Evolutionary conservation across 805 yeast genomes (phyloP), one percentile per base, ranked within the genome.

Genomic region (Schizosaccharomyces octosporus): DNA sequence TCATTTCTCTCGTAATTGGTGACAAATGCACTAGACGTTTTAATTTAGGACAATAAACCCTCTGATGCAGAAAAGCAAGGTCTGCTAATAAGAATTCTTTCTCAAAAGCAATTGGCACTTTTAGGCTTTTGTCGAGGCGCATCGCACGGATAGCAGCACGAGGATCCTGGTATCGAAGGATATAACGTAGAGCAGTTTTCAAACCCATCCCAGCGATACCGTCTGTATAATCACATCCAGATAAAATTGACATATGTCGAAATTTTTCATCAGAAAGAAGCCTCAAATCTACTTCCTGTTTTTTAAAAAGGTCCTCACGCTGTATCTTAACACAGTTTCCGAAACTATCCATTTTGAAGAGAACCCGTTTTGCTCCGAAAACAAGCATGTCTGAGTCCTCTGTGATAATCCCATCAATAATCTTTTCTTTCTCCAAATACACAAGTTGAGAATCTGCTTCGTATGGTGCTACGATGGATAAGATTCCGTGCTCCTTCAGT

Each of bases 371-470:
- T 61, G 95, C 86, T 0, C 99, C 99, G 74, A 90, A 93, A 0
- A 93, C 77, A 27, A 93, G 73, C 65, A 93, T 75, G 72, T 93
- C 99, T 0, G 97, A 88, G 69, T 93, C 99, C 68, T 93, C 99
- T 54, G 95, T 83, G 7, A 93, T 76, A 4, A 93, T 85, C 0
- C 90, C 97, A 64, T 87, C 84, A 5, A 87, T 90, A 0, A 81
- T 61, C 0, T 90, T 90, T 0, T 72, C 65, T 63, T 80, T 79
- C 69, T 90, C 97, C 55, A 93, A 75, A 67, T 82, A 87, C 9
- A 89, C 97, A 84, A 93, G 80, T 70, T 93, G 98, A 0, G 98
- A 84, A 70, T 93, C 99, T 0, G 98, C 98, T 72, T 93, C 99
- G 69, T 87, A 93, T 0, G 99, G 99, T 0, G 99, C 97, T 7